phyloP scores from a whole-genome alignment of 768 basidiomycete genomes.

The Russula sp. region DNA sequence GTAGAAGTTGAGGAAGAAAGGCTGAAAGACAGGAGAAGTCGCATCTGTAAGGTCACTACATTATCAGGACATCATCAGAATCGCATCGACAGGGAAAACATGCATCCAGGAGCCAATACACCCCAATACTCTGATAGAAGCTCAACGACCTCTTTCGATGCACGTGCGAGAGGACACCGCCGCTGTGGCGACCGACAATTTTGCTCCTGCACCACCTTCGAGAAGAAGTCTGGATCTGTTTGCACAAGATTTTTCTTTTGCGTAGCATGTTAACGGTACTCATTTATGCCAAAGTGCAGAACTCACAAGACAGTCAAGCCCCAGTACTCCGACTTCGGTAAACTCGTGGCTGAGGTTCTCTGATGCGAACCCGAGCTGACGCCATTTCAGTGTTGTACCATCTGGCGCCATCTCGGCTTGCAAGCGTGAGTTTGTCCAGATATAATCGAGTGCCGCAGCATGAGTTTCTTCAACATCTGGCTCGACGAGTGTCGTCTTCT shows the following conservation, averaged over 20 bases:
- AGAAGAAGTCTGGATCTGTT: conserved; percentile 66
- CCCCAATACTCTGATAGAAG: conserved; percentile 82
- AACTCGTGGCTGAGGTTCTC: conserved; percentile 79
- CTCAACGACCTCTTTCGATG: conserved; percentile 83
- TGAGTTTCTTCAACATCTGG: conserved; percentile 61
- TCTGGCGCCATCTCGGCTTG: conserved; percentile 50
- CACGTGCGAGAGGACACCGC: conserved; percentile 78
- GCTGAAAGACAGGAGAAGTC: conserved; percentile 76
- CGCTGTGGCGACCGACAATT: conserved; percentile 67
- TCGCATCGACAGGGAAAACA: conserved; percentile 33
- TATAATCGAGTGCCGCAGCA: conserved; percentile 52
- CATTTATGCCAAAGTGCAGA: neutral
- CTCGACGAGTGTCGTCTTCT: conserved; percentile 77
- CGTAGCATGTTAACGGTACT: neutral
- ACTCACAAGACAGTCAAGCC: conserved; percentile 75
- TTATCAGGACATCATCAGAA: conserved; percentile 15
- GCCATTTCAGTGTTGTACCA: conserved; percentile 62
- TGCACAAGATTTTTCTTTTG: conserved; percentile 64
- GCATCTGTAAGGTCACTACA: conserved; percentile 49
- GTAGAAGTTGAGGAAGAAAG: conserved; percentile 83
- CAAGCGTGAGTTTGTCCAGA: conserved; percentile 66
- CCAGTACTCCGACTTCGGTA: conserved; percentile 71
- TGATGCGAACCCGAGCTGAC: conserved; percentile 69
- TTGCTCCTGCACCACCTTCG: conserved; percentile 80
- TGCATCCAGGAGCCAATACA: conserved; percentile 83